These are phyloP conservation scores for Drechmeria coniospora DNA, from an alignment of 2,329 filamentous ascomycete genomes.

Conservation along the genomic window DNA sequence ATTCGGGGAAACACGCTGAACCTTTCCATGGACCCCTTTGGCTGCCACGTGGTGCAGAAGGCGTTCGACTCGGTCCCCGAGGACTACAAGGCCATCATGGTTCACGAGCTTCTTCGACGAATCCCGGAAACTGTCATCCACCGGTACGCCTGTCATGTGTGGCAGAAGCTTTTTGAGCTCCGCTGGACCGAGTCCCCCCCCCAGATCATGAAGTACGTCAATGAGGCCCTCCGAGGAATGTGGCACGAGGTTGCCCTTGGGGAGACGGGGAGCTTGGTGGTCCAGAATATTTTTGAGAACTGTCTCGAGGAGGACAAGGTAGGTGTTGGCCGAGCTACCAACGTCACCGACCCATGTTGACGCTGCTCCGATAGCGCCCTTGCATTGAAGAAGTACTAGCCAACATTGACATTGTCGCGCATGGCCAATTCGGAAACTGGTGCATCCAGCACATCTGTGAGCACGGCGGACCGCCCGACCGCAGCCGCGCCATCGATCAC, in stretches of 20 bases:
- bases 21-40: slow-evolving; percentile 96
- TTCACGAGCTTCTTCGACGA: slow-evolving; percentile 86
- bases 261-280: slow-evolving; percentile 92
- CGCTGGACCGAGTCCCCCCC: slow-evolving; percentile 90
- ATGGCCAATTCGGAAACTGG: slow-evolving; percentile 98
- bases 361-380: slow-evolving; percentile 50
- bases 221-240: slow-evolving; percentile 87
- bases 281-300: slow-evolving; percentile 99
- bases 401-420: slow-evolving; percentile 91
- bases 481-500: slow-evolving; percentile 85
- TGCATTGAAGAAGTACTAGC: slow-evolving; percentile 92
- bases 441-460: slow-evolving; percentile 99
- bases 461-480: slow-evolving; percentile 80
- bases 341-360: neutral
- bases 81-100: slow-evolving; percentile 96
- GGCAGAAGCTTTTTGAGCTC: slow-evolving; percentile 98
- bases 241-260: slow-evolving; percentile 97
- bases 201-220: slow-evolving; percentile 97
- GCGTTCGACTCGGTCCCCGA: slow-evolving; percentile 96
- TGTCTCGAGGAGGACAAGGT: slow-evolving; percentile 98
- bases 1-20: slow-evolving; percentile 89
- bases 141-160: slow-evolving; percentile 96
- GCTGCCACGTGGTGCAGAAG: slow-evolving; percentile 96
- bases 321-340: slow-evolving; percentile 6
- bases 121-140: slow-evolving; percentile 98